Percentiles rank a stretch among this genome's conserved stretches.
These are phyloP conservation scores for Solanum okadae DNA, from an alignment of 257 asterid genomes.

Conservation along the genomic window DNA sequence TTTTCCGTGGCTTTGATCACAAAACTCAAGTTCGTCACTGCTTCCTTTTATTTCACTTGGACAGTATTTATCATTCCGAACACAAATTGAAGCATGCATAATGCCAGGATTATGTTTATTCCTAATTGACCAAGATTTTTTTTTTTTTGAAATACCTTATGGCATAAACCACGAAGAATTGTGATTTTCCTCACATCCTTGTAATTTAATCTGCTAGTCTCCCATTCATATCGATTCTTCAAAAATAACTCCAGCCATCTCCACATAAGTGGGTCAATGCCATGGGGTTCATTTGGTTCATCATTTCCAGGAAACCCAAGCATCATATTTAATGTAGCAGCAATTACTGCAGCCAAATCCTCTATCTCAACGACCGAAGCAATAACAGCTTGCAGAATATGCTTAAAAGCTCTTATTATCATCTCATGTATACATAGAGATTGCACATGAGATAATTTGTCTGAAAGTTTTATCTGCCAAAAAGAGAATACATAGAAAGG, in stretches of 20 bases:
- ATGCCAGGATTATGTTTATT: background rate
- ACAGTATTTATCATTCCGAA: background rate
- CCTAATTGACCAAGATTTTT: background rate
- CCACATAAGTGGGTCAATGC: slow-evolving; percentile 68
- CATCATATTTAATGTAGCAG: slow-evolving; percentile 81
- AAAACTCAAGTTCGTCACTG: background rate
- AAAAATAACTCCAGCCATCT: slow-evolving; percentile 86
- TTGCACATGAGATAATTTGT: slow-evolving; percentile 87
- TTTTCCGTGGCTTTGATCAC: background rate
- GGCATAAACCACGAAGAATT: slow-evolving; percentile 90
- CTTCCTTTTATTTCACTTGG: background rate
- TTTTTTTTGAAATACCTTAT: slow-evolving; percentile 45
- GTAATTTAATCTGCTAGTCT: slow-evolving; percentile 44
- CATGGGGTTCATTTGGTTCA: slow-evolving; percentile 21
- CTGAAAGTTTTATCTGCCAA: slow-evolving; percentile 91
- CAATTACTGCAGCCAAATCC: slow-evolving; percentile 65
- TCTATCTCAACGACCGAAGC: slow-evolving; percentile 60
- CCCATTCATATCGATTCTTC: slow-evolving; percentile 80
- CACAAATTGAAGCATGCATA: background rate
- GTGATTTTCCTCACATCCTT: slow-evolving; percentile 75
- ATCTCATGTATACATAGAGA: slow-evolving; percentile 95
- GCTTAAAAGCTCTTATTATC: slow-evolving; percentile 91
- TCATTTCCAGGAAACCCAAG: slow-evolving; percentile 66
- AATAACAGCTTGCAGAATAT: slow-evolving; percentile 78
- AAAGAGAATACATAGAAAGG: slow-evolving; percentile 4